A percentile compares a stretch with the other conserved stretches of the same genome.
phyloP scores from a whole-genome alignment of 164 flowering plant species.

The Kingdonia uniflora region DNA sequence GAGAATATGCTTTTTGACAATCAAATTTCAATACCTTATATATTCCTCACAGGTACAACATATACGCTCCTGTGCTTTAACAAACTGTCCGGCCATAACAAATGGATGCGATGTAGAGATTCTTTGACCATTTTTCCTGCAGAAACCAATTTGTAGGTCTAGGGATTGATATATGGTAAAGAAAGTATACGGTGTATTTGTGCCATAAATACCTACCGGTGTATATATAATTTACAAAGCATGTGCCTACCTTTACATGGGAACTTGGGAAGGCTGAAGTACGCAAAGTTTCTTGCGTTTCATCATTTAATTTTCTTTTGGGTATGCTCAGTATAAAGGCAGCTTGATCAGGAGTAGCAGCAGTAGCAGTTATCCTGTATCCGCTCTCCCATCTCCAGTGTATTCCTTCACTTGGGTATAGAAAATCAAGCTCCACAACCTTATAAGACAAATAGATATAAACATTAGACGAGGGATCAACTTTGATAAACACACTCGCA shows the following conservation, averaged over 20 bases:
- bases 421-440: constrained; percentile 96
- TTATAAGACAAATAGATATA: constrained; percentile 13
- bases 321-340: constrained; percentile 61
- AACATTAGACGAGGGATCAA: neutral
- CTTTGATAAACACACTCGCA: neutral
- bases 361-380: constrained; percentile 69
- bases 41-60: constrained; percentile 1
- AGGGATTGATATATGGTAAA: too few species aligned
- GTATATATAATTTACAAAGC: neutral
- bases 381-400: constrained; percentile 80
- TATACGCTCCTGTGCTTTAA: constrained; percentile 15
- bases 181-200: too few species aligned
- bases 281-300: constrained; percentile 70
- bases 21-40: constrained; percentile 14
- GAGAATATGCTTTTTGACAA: too few species aligned
- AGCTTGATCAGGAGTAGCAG: constrained; percentile 74
- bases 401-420: constrained; percentile 86
- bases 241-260: constrained; percentile 51
- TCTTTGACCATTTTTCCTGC: constrained; percentile 82
- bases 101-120: constrained; percentile 68
- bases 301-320: constrained; percentile 48
- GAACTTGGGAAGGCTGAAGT: constrained; percentile 68
- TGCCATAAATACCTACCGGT: too few species aligned
- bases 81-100: constrained; percentile 73
- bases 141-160: constrained; percentile 8